Base-by-base conservation (phyloP, 2,329 filamentous ascomycete species). In the Phaeomoniella chlamydospora region DNA sequence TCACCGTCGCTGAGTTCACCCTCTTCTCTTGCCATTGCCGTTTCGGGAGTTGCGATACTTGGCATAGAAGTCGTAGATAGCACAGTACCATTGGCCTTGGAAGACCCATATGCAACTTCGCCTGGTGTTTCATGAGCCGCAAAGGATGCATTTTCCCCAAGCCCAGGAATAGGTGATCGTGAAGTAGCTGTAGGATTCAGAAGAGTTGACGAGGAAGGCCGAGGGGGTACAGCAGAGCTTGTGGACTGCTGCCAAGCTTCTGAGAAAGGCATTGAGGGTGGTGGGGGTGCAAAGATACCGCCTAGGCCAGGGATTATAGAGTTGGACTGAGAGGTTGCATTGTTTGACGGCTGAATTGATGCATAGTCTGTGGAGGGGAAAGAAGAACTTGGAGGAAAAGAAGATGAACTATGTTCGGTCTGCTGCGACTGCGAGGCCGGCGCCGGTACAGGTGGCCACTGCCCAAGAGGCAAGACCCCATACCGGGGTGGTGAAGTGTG, bases 1-100 rank as follows among this genome's bases (percentile, higher is more conserved):
- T 79, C 75, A 13, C 67, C 71, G 46, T 88, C 83, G 43, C 74
- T 81, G 18, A 90, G 54, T 53, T 92, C 84, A 12, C 80, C 82
- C 48, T 92, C 83, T 49, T 90, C 82, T 38, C 60, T 60, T 38
- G 70, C 66, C 37, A 18, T 17, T 9, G 10, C 11, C 16, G 13
- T 12, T 18, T 15, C 32, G 4, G 41, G 32, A 26, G 44, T 39
- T 2, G 16, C 34, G 15, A 36, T 33, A 18, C 43, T 41, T 5
- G 40, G 32, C 1, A 43, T 39, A 5, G 41, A 38, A 2, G 44
- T 45, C 3, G 43, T 44, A 18, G 40, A 38, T 5, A 39, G 26
- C 4, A 46, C 32, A 13, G 36, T 32, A 14, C 44, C 30, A 33
- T 43, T 41, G 14, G n/a, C n/a, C n/a, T n/a, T n/a, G n/a, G n/a